Evolutionary conservation across 2,329 filamentous ascomycete genomes (phyloP).

Genomic region (Blumeria graminis): DNA sequence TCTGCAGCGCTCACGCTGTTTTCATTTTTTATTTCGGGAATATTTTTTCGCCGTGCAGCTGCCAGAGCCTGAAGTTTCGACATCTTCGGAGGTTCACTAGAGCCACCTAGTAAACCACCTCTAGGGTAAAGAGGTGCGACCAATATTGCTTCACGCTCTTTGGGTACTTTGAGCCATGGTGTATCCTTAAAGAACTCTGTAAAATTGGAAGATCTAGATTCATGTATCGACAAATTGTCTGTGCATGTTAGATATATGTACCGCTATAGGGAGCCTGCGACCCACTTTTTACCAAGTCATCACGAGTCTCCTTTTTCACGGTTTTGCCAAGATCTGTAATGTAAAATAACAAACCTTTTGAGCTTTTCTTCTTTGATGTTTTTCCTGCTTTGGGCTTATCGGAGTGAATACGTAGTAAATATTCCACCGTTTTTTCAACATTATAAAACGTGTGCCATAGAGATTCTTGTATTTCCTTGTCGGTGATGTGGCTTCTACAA

Average conservation of each 20-base stretch:
- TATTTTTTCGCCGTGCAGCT: conserved; percentile 65
- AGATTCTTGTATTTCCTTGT: conserved; percentile 62
- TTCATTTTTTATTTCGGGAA: conserved; percentile 29
- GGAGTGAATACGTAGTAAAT: conserved; percentile 35
- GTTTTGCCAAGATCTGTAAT: no score
- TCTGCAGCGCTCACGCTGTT: conserved; percentile 6
- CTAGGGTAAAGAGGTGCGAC: conserved; percentile 31
- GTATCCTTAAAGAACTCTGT: conserved; percentile 55
- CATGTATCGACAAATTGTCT: not conserved
- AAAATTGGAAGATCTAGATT: conserved; percentile 18
- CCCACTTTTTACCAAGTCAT: no score
- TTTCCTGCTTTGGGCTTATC: conserved; percentile 13
- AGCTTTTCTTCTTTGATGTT: conserved; percentile 11
- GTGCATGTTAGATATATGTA: no score
- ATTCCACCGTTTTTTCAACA: conserved; percentile 59
- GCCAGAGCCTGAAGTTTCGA: conserved; percentile 84
- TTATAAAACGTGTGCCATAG: conserved; percentile 96
- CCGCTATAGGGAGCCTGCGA: no score
- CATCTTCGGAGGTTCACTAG: conserved; percentile 39
- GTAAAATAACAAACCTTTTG: conserved; percentile 14
- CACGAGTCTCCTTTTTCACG: no score
- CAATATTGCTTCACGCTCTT: conserved; percentile 38
- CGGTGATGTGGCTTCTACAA: conserved; percentile 25
- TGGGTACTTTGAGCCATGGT: conserved; percentile 59
- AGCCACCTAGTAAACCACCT: conserved; percentile 57